Evolutionary conservation across 2,329 filamentous ascomycete species (phyloP).

Genomic region (Lojkania enalia): DNA sequence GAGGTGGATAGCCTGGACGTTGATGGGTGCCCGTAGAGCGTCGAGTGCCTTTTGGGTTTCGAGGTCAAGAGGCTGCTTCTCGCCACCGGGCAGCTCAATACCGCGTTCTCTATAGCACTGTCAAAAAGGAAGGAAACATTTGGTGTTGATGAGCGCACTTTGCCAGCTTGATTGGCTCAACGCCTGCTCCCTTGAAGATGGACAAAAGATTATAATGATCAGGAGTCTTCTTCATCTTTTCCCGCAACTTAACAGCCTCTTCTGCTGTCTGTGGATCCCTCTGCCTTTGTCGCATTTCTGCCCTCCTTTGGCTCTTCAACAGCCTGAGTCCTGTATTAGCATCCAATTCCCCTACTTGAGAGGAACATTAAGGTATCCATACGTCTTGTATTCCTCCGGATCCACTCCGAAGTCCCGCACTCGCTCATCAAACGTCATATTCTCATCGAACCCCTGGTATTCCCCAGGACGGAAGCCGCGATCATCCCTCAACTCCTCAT

Average conservation of each 20-base stretch:
- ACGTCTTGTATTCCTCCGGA: conserved; percentile 34
- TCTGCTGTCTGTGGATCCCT: conserved; percentile 36
- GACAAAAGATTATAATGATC: conserved; percentile 35
- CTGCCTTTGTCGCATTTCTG: conserved; percentile 20
- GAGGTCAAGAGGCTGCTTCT: conserved; percentile 32
- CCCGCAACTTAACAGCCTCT: conserved; percentile 34
- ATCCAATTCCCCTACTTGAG: not conserved
- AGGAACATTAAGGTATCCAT: conserved; percentile 6
- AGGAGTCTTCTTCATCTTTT: conserved; percentile 34
- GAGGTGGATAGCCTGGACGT: conserved; percentile 84
- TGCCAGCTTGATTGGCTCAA: conserved; percentile 41
- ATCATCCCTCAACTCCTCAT: conserved; percentile 6
- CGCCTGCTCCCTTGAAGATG: conserved; percentile 36
- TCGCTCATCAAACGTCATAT: conserved; percentile 30
- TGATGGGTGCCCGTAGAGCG: conserved; percentile 60
- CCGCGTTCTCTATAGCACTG: conserved; percentile 28
- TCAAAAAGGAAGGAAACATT: conserved; percentile 10
- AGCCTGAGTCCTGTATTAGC: conserved; percentile 26
- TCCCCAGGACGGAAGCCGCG: not conserved
- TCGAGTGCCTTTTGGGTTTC: conserved; percentile 37
- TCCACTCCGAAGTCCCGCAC: conserved; percentile 34
- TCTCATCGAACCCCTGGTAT: conserved; percentile 21
- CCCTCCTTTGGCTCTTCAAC: conserved; percentile 29
- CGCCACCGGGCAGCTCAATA: conserved; percentile 35
- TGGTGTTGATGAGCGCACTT: conserved; percentile 26